Evolutionary conservation across 108 stramenopile species (phyloP).

Genomic region (Cyclostephanos invisitatus): DNA sequence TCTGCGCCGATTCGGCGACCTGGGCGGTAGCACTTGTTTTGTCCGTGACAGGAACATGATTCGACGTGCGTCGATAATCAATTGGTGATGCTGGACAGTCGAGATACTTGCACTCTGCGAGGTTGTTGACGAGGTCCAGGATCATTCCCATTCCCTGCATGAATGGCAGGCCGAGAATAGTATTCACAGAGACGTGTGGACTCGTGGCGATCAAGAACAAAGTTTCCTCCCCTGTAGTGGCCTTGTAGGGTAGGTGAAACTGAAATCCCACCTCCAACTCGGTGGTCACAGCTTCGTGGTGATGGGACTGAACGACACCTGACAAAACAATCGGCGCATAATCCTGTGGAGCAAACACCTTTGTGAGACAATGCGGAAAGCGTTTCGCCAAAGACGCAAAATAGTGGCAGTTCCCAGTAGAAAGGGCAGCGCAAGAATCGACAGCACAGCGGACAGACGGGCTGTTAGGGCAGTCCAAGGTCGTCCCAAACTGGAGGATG

Average conservation of each 20-base stretch:
- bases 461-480: not conserved
- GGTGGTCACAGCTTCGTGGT: constrained; percentile 6
- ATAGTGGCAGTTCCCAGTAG: constrained; percentile 12
- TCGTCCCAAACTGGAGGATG: constrained; percentile 2
- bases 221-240: not conserved
- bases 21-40: too few relatives aligned
- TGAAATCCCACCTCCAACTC: constrained; percentile 14
- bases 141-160: too few relatives aligned
- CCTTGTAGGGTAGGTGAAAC: too few relatives aligned
- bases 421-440: constrained; percentile 8
- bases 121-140: not conserved
- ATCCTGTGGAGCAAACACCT: constrained; percentile 9
- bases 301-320: constrained; percentile 3
- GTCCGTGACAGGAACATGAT: too few relatives aligned
- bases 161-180: constrained; percentile 17
- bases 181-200: constrained; percentile 12
- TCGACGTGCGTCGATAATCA: too few relatives aligned
- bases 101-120: not conserved
- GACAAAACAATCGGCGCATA: constrained; percentile 10
- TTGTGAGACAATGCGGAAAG: too few relatives aligned
- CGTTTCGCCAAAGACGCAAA: constrained; percentile 2
- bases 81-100: not conserved
- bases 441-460: not conserved
- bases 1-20: too few relatives aligned
- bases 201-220: not conserved